phyloP scores from a whole-genome alignment of 2,329 filamentous ascomycete species.

The Macrophomina phaseolina region DNA sequence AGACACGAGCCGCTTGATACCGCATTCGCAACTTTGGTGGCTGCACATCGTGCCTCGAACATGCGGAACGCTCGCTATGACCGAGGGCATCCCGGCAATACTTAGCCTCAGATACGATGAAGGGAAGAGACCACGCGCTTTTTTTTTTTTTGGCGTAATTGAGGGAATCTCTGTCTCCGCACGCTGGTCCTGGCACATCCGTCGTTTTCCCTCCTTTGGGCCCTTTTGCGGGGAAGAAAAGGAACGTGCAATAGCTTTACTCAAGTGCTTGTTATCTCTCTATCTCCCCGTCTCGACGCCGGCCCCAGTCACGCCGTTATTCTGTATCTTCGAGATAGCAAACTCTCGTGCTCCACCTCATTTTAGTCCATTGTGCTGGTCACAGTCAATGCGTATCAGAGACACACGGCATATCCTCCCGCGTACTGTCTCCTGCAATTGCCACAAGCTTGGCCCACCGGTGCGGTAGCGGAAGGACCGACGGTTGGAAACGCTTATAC shows the following conservation, averaged over 20 bases:
- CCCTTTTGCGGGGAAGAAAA: background rate
- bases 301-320: background rate
- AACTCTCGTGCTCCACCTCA: background rate
- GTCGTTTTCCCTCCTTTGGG: background rate
- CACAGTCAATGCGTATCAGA: slow-evolving; percentile 13
- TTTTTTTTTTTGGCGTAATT: background rate
- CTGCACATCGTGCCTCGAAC: background rate
- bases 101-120: background rate
- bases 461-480: background rate
- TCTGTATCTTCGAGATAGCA: background rate
- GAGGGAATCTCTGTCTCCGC: background rate
- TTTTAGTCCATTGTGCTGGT: slow-evolving; percentile 12
- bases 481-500: background rate
- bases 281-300: background rate
- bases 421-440: background rate
- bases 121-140: background rate
- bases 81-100: background rate
- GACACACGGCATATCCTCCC: background rate
- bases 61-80: background rate
- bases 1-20: background rate
- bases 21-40: background rate
- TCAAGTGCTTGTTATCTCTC: slow-evolving; percentile 5
- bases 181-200: background rate
- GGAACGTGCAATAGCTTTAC: background rate
- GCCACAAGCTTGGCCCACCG: background rate